phyloP scores from a whole-genome alignment of 129 eudicot genomes.

The Calendula officinalis region DNA sequence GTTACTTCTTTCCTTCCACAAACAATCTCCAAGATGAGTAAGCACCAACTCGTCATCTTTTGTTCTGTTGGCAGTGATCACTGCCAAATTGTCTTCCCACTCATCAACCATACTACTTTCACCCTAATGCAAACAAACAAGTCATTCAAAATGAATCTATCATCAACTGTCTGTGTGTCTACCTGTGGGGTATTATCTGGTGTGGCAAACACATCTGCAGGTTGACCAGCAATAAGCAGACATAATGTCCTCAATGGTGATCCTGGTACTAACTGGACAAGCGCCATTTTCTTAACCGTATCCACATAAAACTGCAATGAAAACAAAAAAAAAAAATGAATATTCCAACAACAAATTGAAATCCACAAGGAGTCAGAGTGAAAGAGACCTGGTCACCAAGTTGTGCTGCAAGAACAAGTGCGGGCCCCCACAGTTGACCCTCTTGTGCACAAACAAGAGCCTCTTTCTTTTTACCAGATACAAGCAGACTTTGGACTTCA shows the following conservation, averaged over 20 bases:
- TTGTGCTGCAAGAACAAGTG: slow-evolving; percentile 93
- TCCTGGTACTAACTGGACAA: slow-evolving; percentile 74
- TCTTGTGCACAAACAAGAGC: slow-evolving; percentile 88
- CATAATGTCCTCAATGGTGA: slow-evolving; percentile 94
- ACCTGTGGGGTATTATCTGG: too few species aligned
- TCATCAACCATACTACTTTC: slow-evolving; percentile 66
- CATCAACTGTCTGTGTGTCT: slow-evolving; percentile 5
- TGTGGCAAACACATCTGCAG: slow-evolving; percentile 74
- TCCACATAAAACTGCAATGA: slow-evolving; percentile 79
- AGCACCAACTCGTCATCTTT: slow-evolving; percentile 41
- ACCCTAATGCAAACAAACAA: slow-evolving; percentile 26
- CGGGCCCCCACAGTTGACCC: slow-evolving; percentile 96
- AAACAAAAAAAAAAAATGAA: not conserved
- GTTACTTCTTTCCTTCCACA: slow-evolving; percentile 42
- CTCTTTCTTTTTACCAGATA: slow-evolving; percentile 84
- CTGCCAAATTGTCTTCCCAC: slow-evolving; percentile 44
- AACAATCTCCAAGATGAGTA: slow-evolving; percentile 45
- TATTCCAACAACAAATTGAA: too few species aligned
- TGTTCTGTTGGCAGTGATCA: slow-evolving; percentile 43
- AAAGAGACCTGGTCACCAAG: slow-evolving; percentile 90
- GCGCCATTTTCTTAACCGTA: slow-evolving; percentile 89
- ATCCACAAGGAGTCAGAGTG: not conserved
- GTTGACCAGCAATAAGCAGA: slow-evolving; percentile 91
- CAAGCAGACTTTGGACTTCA: slow-evolving; percentile 84
- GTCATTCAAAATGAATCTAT: not conserved